Evolutionary conservation across 1,284 basidiomycete genomes (phyloP), one percentile per base, ranked within the genome.

Genomic region (Ustilago crameri): DNA sequence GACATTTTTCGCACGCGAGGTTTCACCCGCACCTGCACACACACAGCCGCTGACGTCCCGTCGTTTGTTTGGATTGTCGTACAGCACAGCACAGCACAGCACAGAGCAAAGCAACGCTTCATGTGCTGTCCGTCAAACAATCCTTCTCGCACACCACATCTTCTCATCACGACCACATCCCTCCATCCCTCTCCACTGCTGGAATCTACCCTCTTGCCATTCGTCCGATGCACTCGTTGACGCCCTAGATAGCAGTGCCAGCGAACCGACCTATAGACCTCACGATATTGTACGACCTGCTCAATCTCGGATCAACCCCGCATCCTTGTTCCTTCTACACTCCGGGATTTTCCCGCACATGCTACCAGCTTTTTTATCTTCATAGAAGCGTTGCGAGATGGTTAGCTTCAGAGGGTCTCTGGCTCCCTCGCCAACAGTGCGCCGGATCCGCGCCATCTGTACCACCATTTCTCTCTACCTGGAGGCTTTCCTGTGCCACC

Each of bases 391-490:
- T 34, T 10, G 22, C 12, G 9, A 23, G 32, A 69, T 69, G 66
- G 60, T 60, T 35, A 51, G 47, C 45, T 63, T 69, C 18, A 44
- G 66, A 8, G 60, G 60, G n/a, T 59, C 60, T 1, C 56, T 69
- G n/a, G 66, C 60, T 2, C 60, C 60, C 3, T 63, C 66, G 14
- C 55, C 56, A 3, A 69, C 66, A 2, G 53, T 70, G 3, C 56
- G 61, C 22, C 12, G 51, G 5, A 48, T 73, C n/a, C 64, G 70
- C 14, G 30, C 58, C 50, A 51, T 63, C 49, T 56, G 54, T 38
- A 64, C 55, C 46, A 51, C 52, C 47, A 27, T 68, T 50, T 55
- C 58, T 10, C 46, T 64, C 32, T 54, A 63, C 46, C 43, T 73
- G 22, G 70, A 73, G 23, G 43, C 59, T 10, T 51, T 61, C 24